Base-by-base conservation (phyloP, 768 basidiomycete genomes). In the Auriculariales sp. region DNA sequence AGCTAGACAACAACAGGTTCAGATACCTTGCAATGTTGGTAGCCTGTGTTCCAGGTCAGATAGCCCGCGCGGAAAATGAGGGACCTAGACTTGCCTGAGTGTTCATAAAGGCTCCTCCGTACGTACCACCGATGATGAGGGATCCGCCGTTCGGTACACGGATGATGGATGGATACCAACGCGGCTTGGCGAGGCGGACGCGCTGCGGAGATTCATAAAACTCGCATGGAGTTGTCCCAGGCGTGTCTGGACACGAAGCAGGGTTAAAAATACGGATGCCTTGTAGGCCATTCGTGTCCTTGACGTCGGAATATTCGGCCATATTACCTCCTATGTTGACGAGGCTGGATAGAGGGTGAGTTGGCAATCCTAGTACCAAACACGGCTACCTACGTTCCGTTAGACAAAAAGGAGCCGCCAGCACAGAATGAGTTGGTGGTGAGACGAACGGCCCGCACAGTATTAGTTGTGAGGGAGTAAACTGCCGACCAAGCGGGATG, bases 381-480 rank as follows among this genome's bases (percentile, higher is more conserved):
- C 10, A 86, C 83, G 56, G 77, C 85, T 59, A 88, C 66, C 29
- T 89, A 59, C 29, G 83, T 83, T 3, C 87, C 87, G 53, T 90
- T 86, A 19, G 78, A 62, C 5, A 90, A 64, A 60, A 87, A 88
- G 3, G 79, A 71, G 11, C 87, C 87, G 28, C 87, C 83, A 9
- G 87, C 87, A 59, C 87, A 90, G 66, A 90, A 89, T 19, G 87
- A 88, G 59, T 90, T 88, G n/a, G n/a, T n/a, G n/a, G n/a, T n/a
- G n/a, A n/a, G n/a, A n/a, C n/a, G n/a, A n/a, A n/a, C n/a, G n/a
- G n/a, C n/a, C n/a, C n/a, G n/a, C n/a, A n/a, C n/a, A n/a, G n/a
- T n/a, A n/a, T n/a, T n/a, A n/a, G n/a, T n/a, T n/a, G n/a, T n/a
- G 42, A 90, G 66, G 59, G 86, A 77, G 61, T 81, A 88, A 19